Percentiles rank a stretch among this genome's conserved stretches.
phyloP scores from a whole-genome alignment of 2,329 filamentous ascomycete species.

The Alternaria atra region DNA sequence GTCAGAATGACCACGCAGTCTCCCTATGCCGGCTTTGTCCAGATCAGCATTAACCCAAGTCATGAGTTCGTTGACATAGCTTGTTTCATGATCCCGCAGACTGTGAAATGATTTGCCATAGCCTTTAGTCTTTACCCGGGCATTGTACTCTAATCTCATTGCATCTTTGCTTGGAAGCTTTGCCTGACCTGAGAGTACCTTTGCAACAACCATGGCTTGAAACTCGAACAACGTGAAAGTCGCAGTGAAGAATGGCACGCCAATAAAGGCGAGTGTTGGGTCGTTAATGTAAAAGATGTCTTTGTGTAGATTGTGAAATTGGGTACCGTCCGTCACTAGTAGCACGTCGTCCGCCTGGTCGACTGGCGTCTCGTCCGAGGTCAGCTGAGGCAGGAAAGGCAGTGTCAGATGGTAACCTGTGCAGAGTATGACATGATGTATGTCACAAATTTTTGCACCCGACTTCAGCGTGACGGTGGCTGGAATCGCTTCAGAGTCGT shows the following conservation, averaged over 20 bases:
- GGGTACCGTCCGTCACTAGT: slow-evolving; percentile 71
- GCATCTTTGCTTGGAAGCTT: slow-evolving; percentile 56
- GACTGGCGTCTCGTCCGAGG: slow-evolving; percentile 55
- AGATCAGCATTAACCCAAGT: slow-evolving; percentile 51
- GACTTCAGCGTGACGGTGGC: slow-evolving; percentile 63
- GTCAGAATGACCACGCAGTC: slow-evolving; percentile 48
- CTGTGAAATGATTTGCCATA: slow-evolving; percentile 57
- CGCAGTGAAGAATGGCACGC: slow-evolving; percentile 71
- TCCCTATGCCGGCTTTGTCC: slow-evolving; percentile 19
- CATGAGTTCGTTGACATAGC: slow-evolving; percentile 53
- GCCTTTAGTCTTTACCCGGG: slow-evolving; percentile 50
- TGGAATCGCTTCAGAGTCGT: slow-evolving; percentile 55
- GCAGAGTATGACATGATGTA: slow-evolving; percentile 70
- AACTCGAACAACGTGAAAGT: slow-evolving; percentile 77
- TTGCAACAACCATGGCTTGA: slow-evolving; percentile 69
- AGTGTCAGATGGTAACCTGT: slow-evolving; percentile 75
- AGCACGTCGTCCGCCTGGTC: slow-evolving; percentile 62
- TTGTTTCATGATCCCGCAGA: slow-evolving; percentile 51
- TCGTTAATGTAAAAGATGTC: slow-evolving; percentile 77
- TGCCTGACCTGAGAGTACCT: slow-evolving; percentile 63
- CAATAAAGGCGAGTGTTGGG: slow-evolving; percentile 69
- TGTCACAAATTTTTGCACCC: slow-evolving; percentile 61
- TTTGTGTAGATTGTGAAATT: slow-evolving; percentile 72
- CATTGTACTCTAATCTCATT: slow-evolving; percentile 56
- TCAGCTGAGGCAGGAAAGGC: slow-evolving; percentile 67